Evolutionary conservation across 1,284 basidiomycete species (phyloP).

Genomic region (Leucocoprinus gongylophorus): DNA sequence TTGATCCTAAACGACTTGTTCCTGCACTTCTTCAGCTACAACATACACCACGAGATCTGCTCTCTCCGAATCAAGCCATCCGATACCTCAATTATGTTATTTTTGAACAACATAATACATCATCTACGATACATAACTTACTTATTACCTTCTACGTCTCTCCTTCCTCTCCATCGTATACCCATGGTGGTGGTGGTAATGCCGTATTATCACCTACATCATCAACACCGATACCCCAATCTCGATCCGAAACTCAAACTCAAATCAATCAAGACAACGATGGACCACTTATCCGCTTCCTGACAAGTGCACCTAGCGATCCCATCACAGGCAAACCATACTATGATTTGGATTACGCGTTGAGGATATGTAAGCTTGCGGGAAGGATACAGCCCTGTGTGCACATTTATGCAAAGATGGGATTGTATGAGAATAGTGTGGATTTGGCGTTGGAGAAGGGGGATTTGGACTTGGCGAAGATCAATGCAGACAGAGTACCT

Average conservation of each 20-base stretch:
- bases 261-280: slow-evolving; percentile 75
- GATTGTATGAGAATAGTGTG: slow-evolving; percentile 92
- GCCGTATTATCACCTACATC: slow-evolving; percentile 32
- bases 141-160: slow-evolving; percentile 33
- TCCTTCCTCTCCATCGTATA: slow-evolving; percentile 12
- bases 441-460: slow-evolving; percentile 92
- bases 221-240: slow-evolving; percentile 15
- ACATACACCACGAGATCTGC: slow-evolving; percentile 58
- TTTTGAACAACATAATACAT: slow-evolving; percentile 72
- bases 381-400: slow-evolving; percentile 87
- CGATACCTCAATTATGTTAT: slow-evolving; percentile 85
- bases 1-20: slow-evolving; percentile 83
- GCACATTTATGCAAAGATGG: slow-evolving; percentile 97
- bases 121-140: slow-evolving; percentile 90
- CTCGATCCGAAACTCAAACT: background rate
- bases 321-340: slow-evolving; percentile 83
- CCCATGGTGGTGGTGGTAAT: background rate
- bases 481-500: slow-evolving; percentile 83
- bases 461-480: slow-evolving; percentile 88
- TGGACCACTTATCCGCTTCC: slow-evolving; percentile 76
- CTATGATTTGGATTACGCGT: slow-evolving; percentile 95
- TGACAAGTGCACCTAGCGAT: slow-evolving; percentile 78
- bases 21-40: slow-evolving; percentile 85
- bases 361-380: slow-evolving; percentile 83
- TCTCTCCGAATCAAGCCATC: slow-evolving; percentile 77